Conservation (phyloP, 2,329 filamentous ascomycete genomes). For the Sphaerulina populicola region DNA sequence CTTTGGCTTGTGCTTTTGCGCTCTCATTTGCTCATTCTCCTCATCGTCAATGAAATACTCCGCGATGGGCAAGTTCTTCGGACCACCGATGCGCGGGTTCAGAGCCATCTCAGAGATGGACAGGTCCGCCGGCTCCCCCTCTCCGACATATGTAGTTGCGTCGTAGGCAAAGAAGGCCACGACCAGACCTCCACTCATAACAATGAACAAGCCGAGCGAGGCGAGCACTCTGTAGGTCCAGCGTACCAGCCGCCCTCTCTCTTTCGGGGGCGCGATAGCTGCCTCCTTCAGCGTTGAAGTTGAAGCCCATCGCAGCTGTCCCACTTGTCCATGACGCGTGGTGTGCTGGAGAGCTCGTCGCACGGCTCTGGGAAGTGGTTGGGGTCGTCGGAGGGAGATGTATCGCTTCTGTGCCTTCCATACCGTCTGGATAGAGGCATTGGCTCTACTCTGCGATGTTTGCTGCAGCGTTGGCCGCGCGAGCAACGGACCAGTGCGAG, state of each 20-base stretch:
- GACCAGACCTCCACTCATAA: constrained; percentile 60
- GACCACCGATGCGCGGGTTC: constrained; percentile 71
- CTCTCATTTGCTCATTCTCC: constrained; percentile 61
- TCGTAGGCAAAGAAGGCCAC: constrained; percentile 90
- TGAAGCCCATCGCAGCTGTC: constrained; percentile 20
- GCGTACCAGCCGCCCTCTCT: constrained; percentile 33
- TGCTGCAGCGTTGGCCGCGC: constrained; percentile 1
- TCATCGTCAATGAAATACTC: constrained; percentile 85
- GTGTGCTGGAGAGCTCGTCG: constrained; percentile 13
- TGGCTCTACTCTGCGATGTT: constrained; percentile 5
- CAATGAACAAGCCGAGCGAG: constrained; percentile 65
- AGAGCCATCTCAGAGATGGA: constrained; percentile 78
- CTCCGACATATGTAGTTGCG: constrained; percentile 76
- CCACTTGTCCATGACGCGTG: constrained; percentile 1
- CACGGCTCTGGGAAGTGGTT: constrained; percentile 15
- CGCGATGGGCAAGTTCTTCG: constrained; percentile 89
- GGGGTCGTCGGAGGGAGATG: constrained; percentile 7
- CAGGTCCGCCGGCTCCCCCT: constrained; percentile 59
- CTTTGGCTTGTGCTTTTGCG: constrained; percentile 78
- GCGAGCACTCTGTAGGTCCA: constrained; percentile 63
- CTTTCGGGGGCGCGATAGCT: constrained; percentile 7
- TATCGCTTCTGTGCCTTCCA: constrained; percentile 6
- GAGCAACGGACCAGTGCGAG: constrained; percentile 12
- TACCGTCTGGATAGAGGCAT: constrained; percentile 7
- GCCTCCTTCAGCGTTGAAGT: constrained; percentile 3